These are phyloP conservation scores for Carex cristatella DNA, from an alignment of 176 grass and related monocot genomes.

Conservation along the genomic window DNA sequence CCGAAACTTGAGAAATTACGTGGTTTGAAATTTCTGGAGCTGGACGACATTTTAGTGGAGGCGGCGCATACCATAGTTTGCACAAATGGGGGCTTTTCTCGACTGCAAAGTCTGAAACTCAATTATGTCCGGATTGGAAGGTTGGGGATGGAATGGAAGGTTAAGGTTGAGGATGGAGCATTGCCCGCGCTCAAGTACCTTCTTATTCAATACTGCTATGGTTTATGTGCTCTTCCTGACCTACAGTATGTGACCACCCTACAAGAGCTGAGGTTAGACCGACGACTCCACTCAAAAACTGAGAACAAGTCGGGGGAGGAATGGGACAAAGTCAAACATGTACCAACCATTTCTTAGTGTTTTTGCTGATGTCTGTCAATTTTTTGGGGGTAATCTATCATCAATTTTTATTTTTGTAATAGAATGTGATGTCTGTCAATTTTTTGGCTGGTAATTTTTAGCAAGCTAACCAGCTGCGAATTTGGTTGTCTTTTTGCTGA, in stretches of 20 bases:
- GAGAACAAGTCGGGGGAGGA: background rate
- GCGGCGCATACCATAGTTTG: too few species aligned
- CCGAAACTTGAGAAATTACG: background rate
- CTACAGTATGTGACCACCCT: too few species aligned
- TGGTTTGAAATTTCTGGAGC: background rate
- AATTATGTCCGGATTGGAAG: too few species aligned
- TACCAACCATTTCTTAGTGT: too few species aligned
- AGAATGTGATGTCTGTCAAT: background rate
- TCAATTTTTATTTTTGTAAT: background rate
- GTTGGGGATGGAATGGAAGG: too few species aligned
- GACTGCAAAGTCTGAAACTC: too few species aligned
- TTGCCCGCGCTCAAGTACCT: too few species aligned
- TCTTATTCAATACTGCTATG: accelerated
- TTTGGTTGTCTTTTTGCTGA: background rate
- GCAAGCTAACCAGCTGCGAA: background rate
- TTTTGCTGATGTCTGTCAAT: too few species aligned
- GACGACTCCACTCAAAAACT: background rate
- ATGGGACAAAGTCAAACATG: background rate
- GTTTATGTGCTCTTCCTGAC: too few species aligned
- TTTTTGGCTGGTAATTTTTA: background rate
- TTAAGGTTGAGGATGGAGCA: too few species aligned
- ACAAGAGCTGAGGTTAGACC: background rate
- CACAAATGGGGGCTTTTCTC: too few species aligned
- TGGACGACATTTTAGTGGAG: accelerated
- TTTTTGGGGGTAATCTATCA: too few species aligned